phyloP scores from a whole-genome alignment of 208 protist species.

The Trypanosoma scelopori region DNA sequence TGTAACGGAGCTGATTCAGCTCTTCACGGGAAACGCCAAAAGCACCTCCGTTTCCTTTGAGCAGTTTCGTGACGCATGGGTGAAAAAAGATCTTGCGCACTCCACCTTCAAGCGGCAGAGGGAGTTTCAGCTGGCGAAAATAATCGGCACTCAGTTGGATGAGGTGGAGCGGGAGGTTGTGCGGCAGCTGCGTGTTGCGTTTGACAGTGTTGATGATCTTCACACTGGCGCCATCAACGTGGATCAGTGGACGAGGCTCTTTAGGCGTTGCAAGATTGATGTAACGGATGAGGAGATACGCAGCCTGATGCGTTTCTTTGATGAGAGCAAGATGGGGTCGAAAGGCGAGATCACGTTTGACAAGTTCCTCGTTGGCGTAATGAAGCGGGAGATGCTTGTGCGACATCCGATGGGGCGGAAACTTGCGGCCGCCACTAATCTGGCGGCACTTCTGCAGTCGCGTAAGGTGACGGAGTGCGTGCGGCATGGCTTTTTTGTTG shows the following conservation, averaged over 20 bases:
- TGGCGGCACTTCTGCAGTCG: constrained; percentile 70
- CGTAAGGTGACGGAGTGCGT: constrained; percentile 81
- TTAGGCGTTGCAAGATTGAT: constrained; percentile 60
- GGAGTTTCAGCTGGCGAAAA: constrained; percentile 83
- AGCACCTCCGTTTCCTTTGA: constrained; percentile 65
- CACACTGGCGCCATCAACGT: constrained; percentile 78
- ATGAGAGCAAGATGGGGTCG: constrained; percentile 37
- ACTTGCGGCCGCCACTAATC: constrained; percentile 77
- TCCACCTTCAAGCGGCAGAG: constrained; percentile 49
- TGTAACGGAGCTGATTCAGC: constrained; percentile 67
- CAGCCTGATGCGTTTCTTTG: constrained; percentile 79
- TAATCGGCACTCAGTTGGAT: constrained; percentile 74
- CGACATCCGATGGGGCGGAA: constrained; percentile 79
- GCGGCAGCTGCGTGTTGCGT: constrained; percentile 76
- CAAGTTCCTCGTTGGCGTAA: constrained; percentile 77
- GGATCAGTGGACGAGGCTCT: constrained; percentile 57
- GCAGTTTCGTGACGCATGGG: constrained; percentile 87
- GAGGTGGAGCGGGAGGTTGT: constrained; percentile 74
- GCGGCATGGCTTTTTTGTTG: constrained; percentile 78
- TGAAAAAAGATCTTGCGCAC: constrained; percentile 74
- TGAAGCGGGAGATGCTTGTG: constrained; percentile 78
- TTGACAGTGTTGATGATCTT: constrained; percentile 84
- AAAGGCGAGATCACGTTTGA: constrained; percentile 75
- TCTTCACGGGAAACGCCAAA: constrained; percentile 69
- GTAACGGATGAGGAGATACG: constrained; percentile 63